Conservation (phyloP, 768 basidiomycete species). For the Psilocybe tampanensis region DNA sequence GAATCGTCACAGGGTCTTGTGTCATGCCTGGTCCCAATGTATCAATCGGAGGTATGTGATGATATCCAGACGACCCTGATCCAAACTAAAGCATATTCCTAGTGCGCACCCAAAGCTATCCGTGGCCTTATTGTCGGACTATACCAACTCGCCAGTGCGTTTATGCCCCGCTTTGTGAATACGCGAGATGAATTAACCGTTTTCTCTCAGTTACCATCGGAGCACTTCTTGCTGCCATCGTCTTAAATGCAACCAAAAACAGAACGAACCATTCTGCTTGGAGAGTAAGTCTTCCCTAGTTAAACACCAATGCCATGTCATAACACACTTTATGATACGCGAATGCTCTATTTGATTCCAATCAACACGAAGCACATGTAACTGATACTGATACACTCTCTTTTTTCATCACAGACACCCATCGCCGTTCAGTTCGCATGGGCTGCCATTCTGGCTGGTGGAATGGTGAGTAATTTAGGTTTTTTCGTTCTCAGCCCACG, state of each 20-base stretch:
- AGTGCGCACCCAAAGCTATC: constrained; percentile 68
- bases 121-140: constrained; percentile 70
- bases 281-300: constrained; percentile 19
- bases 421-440: constrained; percentile 79
- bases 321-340: background rate
- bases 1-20: constrained; percentile 50
- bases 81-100: background rate
- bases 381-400: background rate
- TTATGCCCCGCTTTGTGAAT: background rate
- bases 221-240: constrained; percentile 66
- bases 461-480: constrained; percentile 62
- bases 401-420: constrained; percentile 50
- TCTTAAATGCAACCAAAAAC: constrained; percentile 65
- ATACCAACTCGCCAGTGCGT: constrained; percentile 62
- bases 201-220: constrained; percentile 58
- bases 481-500: background rate
- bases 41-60: constrained; percentile 37
- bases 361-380: constrained; percentile 1
- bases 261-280: constrained; percentile 49
- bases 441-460: constrained; percentile 68
- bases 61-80: background rate
- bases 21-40: constrained; percentile 58
- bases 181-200: background rate
- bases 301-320: background rate
- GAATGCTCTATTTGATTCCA: background rate